Conservation (phyloP, 1,284 basidiomycete genomes). For the Pseudozyma pruni region DNA sequence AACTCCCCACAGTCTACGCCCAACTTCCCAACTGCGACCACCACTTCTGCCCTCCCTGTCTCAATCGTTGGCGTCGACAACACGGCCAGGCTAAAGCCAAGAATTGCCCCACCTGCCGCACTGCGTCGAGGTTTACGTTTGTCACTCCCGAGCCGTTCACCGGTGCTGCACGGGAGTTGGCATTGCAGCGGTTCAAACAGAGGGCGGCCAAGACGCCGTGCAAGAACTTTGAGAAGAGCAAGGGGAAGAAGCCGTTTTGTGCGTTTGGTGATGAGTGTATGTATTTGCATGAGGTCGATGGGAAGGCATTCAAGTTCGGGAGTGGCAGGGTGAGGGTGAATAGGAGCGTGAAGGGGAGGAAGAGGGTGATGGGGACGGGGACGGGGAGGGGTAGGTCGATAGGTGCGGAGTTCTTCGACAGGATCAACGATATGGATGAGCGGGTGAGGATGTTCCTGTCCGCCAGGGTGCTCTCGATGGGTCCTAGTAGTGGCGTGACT, state of each 20-base stretch:
- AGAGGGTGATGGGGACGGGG: conserved; percentile 4
- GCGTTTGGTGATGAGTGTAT: conserved; percentile 43
- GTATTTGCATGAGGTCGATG: conserved; percentile 33
- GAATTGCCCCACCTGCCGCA: conserved; percentile 40
- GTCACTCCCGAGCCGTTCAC: conserved; percentile 27
- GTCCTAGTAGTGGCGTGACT: background rate
- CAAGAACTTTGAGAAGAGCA: conserved; percentile 38
- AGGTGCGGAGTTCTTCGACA: conserved; percentile 1
- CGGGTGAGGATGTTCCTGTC: conserved; percentile 13
- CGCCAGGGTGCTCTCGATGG: conserved; percentile 1
- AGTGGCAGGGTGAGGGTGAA: conserved; percentile 6
- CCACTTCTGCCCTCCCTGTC: conserved; percentile 39
- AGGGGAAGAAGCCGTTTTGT: conserved; percentile 22
- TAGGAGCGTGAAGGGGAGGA: conserved; percentile 2
- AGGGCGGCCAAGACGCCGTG: conserved; percentile 24
- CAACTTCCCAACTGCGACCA: conserved; percentile 47
- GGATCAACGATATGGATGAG: conserved; percentile 11
- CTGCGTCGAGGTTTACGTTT: conserved; percentile 27
- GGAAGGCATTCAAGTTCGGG: conserved; percentile 22
- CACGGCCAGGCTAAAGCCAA: conserved; percentile 21
- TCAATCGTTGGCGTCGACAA: conserved; percentile 34
- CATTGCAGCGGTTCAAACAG: conserved; percentile 22
- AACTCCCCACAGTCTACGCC: conserved; percentile 30
- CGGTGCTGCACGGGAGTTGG: conserved; percentile 9
- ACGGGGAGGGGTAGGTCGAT: background rate